phyloP scores from a whole-genome alignment of 208 protist genomes.

The Tritrichomonas foetus region DNA sequence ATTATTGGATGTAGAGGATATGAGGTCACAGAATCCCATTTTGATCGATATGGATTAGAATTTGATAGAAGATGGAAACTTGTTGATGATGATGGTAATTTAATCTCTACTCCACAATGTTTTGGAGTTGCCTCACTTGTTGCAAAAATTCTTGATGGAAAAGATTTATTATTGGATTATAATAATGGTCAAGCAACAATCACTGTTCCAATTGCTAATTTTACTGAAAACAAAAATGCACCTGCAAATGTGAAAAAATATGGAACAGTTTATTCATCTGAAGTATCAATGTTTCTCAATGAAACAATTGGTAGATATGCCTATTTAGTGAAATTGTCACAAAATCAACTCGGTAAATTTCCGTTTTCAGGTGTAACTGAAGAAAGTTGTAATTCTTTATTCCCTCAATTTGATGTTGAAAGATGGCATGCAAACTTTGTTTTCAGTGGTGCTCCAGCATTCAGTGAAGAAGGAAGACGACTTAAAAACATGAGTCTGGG shows the following conservation, averaged over 20 bases:
- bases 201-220: not conserved
- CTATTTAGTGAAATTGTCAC: not conserved
- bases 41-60: not conserved
- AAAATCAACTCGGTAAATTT: not conserved
- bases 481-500: not conserved
- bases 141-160: not conserved
- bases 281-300: no score
- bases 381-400: not conserved
- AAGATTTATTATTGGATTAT: not conserved
- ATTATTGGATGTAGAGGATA: not conserved
- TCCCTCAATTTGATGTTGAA: not conserved
- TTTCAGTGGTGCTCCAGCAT: not conserved
- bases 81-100: not conserved
- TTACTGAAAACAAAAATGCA: not conserved
- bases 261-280: not conserved
- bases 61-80: slow-evolving; percentile 15
- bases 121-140: not conserved
- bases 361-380: not conserved
- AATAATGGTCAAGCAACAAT: not conserved
- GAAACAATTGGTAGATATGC: not conserved
- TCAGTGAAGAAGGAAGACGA: not conserved
- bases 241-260: not conserved
- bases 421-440: not conserved
- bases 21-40: not conserved
- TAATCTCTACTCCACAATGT: not conserved